These are phyloP conservation scores for Podospora pseudoanserina DNA, from an alignment of 495 filamentous ascomycete species.

Conservation along the genomic window DNA sequence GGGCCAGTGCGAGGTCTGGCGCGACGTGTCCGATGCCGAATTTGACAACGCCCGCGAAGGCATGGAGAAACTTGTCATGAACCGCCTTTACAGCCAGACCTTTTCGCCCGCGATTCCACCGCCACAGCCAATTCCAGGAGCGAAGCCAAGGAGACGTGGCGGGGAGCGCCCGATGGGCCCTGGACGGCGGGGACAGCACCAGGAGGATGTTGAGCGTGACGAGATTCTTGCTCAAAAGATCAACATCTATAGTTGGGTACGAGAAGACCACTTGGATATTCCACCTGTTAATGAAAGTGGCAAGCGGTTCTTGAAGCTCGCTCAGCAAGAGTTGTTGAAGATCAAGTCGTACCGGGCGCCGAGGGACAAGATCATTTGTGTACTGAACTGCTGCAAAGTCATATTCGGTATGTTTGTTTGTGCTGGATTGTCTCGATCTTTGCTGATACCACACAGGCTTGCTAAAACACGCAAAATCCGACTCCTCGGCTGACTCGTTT, in stretches of 20 bases:
- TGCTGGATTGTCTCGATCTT: not conserved
- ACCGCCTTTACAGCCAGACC: constrained; percentile 90
- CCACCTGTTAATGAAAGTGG: constrained; percentile 78
- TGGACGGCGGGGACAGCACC: constrained; percentile 87
- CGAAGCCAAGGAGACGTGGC: constrained; percentile 65
- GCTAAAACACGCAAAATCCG: constrained; percentile 83
- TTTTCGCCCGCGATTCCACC: constrained; percentile 91
- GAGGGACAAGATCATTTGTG: constrained; percentile 96
- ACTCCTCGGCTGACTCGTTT: constrained; percentile 94
- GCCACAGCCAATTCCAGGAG: constrained; percentile 66
- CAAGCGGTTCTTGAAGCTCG: constrained; percentile 78
- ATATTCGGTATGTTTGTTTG: constrained; percentile 72
- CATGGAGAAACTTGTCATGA: constrained; percentile 99
- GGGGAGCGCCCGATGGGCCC: constrained; percentile 69
- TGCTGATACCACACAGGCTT: constrained; percentile 57
- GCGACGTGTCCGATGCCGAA: constrained; percentile 89
- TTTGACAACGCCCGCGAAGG: constrained; percentile 98
- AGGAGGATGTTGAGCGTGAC: constrained; percentile 96
- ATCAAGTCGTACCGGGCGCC: constrained; percentile 95
- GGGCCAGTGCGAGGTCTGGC: constrained; percentile 97
- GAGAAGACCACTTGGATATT: constrained; percentile 93
- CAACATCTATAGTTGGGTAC: constrained; percentile 92
- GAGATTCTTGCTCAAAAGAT: constrained; percentile 94
- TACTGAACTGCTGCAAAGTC: constrained; percentile 98
- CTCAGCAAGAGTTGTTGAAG: constrained; percentile 92